Conservation (phyloP, 1,139 yeast species). For the Kodamaea derodonti region DNA sequence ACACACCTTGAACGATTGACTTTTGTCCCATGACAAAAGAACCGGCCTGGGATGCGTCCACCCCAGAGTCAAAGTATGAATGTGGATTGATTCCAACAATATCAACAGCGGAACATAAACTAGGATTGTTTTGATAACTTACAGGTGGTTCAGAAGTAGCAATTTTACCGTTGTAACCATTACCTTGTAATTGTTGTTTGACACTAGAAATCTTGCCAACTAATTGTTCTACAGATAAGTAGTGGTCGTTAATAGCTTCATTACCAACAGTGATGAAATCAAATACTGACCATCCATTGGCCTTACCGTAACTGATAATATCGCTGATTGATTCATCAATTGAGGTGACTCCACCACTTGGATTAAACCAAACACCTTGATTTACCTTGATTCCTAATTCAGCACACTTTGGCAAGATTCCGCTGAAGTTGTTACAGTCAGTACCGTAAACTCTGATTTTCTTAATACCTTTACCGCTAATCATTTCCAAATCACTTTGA, state of each 20-base stretch:
- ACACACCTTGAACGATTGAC: constrained; percentile 45
- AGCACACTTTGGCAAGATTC: constrained; percentile 61
- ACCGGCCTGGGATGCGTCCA: constrained; percentile 68
- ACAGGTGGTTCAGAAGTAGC: constrained; percentile 90
- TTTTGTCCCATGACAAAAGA: constrained; percentile 64
- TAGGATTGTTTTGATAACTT: constrained; percentile 58
- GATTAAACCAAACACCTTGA: constrained; percentile 81
- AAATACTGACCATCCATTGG: constrained; percentile 64
- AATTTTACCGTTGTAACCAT: constrained; percentile 75
- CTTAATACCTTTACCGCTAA: constrained; percentile 57
- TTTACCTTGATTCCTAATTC: constrained; percentile 65
- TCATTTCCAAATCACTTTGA: constrained; percentile 52
- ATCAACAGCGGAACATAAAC: constrained; percentile 57
- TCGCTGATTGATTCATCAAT: constrained; percentile 57
- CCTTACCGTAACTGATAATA: constrained; percentile 49
- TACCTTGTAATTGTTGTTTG: constrained; percentile 49
- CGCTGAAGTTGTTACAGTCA: constrained; percentile 69
- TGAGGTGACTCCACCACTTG: constrained; percentile 58
- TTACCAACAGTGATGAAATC: constrained; percentile 79
- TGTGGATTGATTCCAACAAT: constrained; percentile 85
- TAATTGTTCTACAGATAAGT: constrained; percentile 54
- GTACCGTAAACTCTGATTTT: constrained; percentile 78
- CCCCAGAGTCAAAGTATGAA: constrained; percentile 67
- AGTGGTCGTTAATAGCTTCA: constrained; percentile 72
- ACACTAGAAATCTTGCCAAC: constrained; percentile 61